Evolutionary conservation across 1,139 yeast genomes (phyloP).

Genomic region (Saccharomyces hybrid): DNA sequence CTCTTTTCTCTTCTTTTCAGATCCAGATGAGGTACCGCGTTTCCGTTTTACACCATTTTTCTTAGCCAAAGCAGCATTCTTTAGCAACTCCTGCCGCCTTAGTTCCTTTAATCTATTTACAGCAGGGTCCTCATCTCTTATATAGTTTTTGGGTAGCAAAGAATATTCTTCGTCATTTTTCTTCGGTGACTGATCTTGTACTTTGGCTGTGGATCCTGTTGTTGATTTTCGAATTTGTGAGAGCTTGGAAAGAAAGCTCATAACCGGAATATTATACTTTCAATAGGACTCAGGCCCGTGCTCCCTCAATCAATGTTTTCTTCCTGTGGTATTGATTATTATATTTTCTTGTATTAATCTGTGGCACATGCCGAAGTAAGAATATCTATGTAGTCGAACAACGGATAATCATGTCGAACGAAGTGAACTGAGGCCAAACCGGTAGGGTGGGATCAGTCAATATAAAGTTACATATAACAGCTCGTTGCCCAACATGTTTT

Average conservation of each 20-base stretch:
- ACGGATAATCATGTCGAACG: not conserved
- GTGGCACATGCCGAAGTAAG: not conserved
- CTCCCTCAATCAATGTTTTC: not conserved
- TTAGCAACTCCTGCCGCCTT: conserved; percentile 47
- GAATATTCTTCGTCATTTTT: conserved; percentile 8
- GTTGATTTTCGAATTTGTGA: conserved; percentile 12
- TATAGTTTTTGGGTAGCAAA: conserved; percentile 26
- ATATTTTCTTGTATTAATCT: not conserved
- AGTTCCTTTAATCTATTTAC: conserved; percentile 55
- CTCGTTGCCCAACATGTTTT: not conserved
- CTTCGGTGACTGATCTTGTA: not conserved
- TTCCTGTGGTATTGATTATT: not conserved
- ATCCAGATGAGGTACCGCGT: conserved; percentile 9
- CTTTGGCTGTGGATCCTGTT: conserved; percentile 1
- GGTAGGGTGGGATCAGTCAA: not conserved
- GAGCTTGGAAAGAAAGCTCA: conserved; percentile 17
- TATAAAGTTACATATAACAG: not conserved
- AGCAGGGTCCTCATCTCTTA: conserved; percentile 36
- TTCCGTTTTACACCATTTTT: conserved; percentile 5
- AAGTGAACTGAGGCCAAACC: not conserved
- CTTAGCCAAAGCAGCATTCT: conserved; percentile 22
- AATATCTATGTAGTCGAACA: not conserved
- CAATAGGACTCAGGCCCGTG: not conserved
- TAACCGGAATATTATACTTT: not conserved
- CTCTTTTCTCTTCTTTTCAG: conserved; percentile 10